Base-by-base conservation (phyloP, 352 stramenopile genomes). In the Aphanomyces euteiches region DNA sequence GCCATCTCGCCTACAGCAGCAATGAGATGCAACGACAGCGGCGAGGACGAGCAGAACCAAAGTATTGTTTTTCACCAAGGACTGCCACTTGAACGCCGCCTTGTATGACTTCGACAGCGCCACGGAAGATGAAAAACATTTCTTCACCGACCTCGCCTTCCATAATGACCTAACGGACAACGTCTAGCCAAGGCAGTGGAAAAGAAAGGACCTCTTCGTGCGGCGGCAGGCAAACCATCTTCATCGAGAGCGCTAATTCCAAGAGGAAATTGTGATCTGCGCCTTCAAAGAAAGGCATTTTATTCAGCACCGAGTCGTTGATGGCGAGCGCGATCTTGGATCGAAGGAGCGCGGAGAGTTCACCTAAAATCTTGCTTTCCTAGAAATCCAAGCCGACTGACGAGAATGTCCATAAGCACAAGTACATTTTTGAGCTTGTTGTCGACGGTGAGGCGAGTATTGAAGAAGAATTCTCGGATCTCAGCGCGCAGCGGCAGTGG, bases 81-180 rank as follows among this genome's bases (percentile, higher is more conserved):
- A 92, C 70, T 3, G 83, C 81, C 4, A 92, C 77, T 71, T 92
- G 84, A 37, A 80, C 57, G 15, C 76, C 81, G 10, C 76, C 78
- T 60, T 86, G 80, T 39, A 86, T 72, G 37, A 92, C 82, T 72
- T 92, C 84, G 40, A 90, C 84, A 7, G 87, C 83, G 3, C 84
- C 84, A 3, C 84, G 82, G 70, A 91, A 93, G 72, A 92, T 92
- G 72, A 90, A 92, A 66, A 92, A 92, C 85, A 92, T 92, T 63
- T 92, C 85, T 68, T 92, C 81, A 13, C 85, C 85, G 43, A 90
- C 90, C 69, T 92, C 85, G 21, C 85, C 85, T 54, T 92, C 85
- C 3, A 92, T 73, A 59, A 92, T 90, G 13, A 92, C 83, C 54
- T 61, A 37, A 28, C 17, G 15, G 21, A 3, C 50, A 28, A 58